phyloP scores from a whole-genome alignment of 2,329 filamentous ascomycete species.

The Xylariales sp. region DNA sequence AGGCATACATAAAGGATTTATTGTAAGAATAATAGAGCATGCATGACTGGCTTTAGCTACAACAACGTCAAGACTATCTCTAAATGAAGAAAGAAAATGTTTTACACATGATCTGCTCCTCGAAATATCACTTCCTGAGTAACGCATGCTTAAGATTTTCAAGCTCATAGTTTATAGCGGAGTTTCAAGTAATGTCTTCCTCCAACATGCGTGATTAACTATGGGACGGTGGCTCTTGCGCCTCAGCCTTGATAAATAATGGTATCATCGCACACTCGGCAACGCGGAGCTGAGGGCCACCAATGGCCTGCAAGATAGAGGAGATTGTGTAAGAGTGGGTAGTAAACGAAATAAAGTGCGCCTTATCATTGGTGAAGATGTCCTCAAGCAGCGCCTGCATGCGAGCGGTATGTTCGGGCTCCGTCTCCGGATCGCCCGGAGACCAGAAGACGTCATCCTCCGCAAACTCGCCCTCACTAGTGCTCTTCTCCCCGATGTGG shows the following conservation, averaged over 20 bases:
- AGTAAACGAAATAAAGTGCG: slow-evolving; percentile 11
- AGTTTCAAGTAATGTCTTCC: no score
- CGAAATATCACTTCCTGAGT: background rate
- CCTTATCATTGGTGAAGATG: slow-evolving; percentile 11
- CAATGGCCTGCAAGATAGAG: slow-evolving; percentile 6
- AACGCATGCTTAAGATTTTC: no score
- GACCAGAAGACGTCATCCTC: slow-evolving; percentile 11
- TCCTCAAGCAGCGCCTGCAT: slow-evolving; percentile 13
- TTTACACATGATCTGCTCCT: background rate
- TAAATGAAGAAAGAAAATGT: no score
- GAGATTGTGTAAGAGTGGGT: slow-evolving; percentile 15
- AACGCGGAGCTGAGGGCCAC: slow-evolving; percentile 8
- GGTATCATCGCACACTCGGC: slow-evolving; percentile 13
- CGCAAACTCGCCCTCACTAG: slow-evolving; percentile 10
- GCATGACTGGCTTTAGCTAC: no score
- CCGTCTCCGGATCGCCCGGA: slow-evolving; percentile 5
- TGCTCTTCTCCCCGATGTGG: no score
- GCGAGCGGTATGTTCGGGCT: slow-evolving; percentile 8
- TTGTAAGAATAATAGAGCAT: no score
- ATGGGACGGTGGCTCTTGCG: background rate
- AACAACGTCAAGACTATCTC: no score
- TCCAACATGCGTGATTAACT: background rate
- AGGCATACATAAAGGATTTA: no score
- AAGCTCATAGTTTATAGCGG: no score
- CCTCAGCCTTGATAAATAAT: slow-evolving; percentile 12